Percentiles rank a stretch among this genome's conserved stretches.
Evolutionary conservation across 345 rosid species (phyloP).

Genomic region (Ailanthus altissimus): DNA sequence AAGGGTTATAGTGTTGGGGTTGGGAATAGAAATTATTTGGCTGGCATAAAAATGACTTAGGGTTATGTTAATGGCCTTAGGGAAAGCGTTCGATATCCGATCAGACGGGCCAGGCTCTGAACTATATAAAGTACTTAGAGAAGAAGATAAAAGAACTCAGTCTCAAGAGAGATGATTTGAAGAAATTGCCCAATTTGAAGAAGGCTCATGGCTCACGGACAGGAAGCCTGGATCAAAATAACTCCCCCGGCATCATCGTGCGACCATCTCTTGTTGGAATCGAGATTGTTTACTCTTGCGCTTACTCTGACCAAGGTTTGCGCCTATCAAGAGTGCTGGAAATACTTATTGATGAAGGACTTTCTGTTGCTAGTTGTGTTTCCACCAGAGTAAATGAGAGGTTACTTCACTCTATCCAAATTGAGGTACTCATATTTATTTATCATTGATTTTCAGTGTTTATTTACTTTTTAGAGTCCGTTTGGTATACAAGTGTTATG

Average conservation of each 20-base stretch:
- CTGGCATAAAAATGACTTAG: not conserved
- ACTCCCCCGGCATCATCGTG: conserved; percentile 33
- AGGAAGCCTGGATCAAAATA: conserved; percentile 3
- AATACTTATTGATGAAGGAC: conserved; percentile 48
- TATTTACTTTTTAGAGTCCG: not conserved
- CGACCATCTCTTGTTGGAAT: conserved; percentile 41
- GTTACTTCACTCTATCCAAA: conserved; percentile 49
- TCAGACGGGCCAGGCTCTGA: conserved; percentile 69
- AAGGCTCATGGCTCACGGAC: conserved; percentile 14
- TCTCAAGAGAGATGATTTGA: conserved; percentile 45
- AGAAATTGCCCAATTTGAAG: conserved; percentile 28
- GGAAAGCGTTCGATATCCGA: conserved; percentile 86
- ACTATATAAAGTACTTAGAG: conserved; percentile 56
- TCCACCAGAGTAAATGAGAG: conserved; percentile 51
- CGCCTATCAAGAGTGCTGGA: conserved; percentile 53
- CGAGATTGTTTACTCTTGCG: conserved; percentile 48
- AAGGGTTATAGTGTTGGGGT: not conserved
- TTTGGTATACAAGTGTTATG: no score
- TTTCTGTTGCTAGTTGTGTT: conserved; percentile 47
- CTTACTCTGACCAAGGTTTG: conserved; percentile 30
- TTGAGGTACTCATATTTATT: conserved; percentile 42
- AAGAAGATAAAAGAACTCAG: conserved; percentile 45
- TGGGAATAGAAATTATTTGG: not conserved
- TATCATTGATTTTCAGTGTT: not conserved
- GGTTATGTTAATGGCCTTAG: conserved; percentile 40